These are phyloP conservation scores for Articulospora tetracladia DNA, from an alignment of 495 filamentous ascomycete genomes.

Conservation along the genomic window DNA sequence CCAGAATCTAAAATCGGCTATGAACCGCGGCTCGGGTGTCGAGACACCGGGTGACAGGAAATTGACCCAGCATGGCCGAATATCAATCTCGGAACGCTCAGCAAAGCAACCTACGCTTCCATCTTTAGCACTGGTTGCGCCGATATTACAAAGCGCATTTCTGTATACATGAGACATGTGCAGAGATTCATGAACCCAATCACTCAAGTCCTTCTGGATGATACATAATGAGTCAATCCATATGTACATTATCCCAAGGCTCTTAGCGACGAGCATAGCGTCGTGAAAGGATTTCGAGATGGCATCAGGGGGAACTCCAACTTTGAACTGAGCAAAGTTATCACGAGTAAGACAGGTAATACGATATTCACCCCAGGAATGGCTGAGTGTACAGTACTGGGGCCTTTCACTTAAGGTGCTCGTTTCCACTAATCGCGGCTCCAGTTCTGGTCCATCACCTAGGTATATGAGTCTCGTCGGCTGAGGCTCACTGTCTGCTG, in stretches of 20 bases:
- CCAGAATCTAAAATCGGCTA: background rate
- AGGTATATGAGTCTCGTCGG: constrained; percentile 8
- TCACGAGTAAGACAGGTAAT: background rate
- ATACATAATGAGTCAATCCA: constrained; percentile 27
- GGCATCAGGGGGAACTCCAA: background rate
- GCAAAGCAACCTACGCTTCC: constrained; percentile 31
- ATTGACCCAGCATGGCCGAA: background rate
- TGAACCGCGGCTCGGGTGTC: background rate
- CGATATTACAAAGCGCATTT: constrained; percentile 31
- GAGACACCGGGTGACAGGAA: background rate
- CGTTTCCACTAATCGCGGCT: background rate
- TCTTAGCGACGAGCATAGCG: constrained; percentile 7
- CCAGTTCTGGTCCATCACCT: background rate
- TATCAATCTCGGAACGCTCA: background rate
- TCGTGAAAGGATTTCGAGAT: constrained; percentile 12
- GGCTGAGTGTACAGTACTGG: constrained; percentile 10
- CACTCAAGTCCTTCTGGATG: constrained; percentile 30
- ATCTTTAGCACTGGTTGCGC: constrained; percentile 26
- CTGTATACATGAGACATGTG: constrained; percentile 37
- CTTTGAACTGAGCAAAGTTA: background rate
- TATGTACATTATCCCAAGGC: constrained; percentile 1
- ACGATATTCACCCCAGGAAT: constrained; percentile 14
- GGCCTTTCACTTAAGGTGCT: background rate
- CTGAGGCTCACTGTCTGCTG: background rate
- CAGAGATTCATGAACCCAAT: constrained; percentile 32